Percentiles rank a stretch among this genome's conserved stretches.
phyloP scores from a whole-genome alignment of 345 rosid genomes.

The Populus tremula region DNA sequence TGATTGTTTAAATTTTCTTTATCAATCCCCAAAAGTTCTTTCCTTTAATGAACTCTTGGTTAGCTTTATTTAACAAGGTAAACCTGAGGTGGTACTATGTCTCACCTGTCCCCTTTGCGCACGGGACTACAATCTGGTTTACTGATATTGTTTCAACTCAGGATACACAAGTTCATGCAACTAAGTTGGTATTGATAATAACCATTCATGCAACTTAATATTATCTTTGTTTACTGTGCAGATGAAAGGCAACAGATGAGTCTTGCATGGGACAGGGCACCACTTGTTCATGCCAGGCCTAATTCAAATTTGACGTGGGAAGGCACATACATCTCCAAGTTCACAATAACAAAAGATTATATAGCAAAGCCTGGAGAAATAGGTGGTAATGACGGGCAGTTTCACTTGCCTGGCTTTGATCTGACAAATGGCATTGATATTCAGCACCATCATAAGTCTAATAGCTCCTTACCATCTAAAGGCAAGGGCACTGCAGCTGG shows the following conservation, averaged over 20 bases:
- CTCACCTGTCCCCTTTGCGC: not conserved
- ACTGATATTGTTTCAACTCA: not conserved
- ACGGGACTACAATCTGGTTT: not conserved
- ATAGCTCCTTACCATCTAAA: slow-evolving; percentile 40
- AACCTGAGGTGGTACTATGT: not conserved
- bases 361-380: slow-evolving; percentile 37
- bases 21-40: not conserved
- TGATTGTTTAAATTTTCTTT: not conserved
- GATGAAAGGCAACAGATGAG: slow-evolving; percentile 67
- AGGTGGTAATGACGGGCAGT: slow-evolving; percentile 43
- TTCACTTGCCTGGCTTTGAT: slow-evolving; percentile 35
- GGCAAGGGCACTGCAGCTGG: slow-evolving; percentile 36
- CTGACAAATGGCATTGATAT: slow-evolving; percentile 27
- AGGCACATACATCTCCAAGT: slow-evolving; percentile 39
- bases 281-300: slow-evolving; percentile 44
- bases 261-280: slow-evolving; percentile 47
- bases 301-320: slow-evolving; percentile 45
- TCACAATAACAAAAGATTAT: slow-evolving; percentile 47
- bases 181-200: not conserved
- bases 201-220: slow-evolving; percentile 8
- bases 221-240: slow-evolving; percentile 35
- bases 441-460: slow-evolving; percentile 29
- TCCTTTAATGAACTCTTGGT: not conserved
- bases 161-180: not conserved
- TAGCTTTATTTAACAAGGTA: not conserved